Percentiles rank a stretch among this genome's conserved stretches.
These are phyloP conservation scores for Blastomyces percursus DNA, from an alignment of 2,329 filamentous ascomycete genomes.

Conservation along the genomic window DNA sequence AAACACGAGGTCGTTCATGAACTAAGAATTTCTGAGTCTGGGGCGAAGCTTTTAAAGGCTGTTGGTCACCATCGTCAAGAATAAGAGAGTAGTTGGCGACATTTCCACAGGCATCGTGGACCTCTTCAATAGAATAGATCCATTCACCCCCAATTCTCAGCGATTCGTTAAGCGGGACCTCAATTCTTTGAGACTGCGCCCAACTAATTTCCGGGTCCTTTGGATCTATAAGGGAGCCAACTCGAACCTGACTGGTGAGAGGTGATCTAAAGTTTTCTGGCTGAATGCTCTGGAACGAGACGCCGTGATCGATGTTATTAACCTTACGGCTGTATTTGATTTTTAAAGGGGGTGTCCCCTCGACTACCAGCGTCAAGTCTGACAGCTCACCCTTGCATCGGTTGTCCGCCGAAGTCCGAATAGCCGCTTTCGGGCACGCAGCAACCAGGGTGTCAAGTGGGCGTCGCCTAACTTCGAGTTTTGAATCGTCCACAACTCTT, in stretches of 20 bases:
- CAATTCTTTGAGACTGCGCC: slow-evolving; percentile 64
- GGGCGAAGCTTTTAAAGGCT: slow-evolving; percentile 48
- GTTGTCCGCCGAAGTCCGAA: slow-evolving; percentile 53
- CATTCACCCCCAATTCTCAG: slow-evolving; percentile 68
- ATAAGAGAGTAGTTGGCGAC: slow-evolving; percentile 56
- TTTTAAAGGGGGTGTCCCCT: slow-evolving; percentile 81
- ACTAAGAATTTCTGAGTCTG: slow-evolving; percentile 71
- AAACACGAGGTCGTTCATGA: slow-evolving; percentile 69
- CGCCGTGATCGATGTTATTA: slow-evolving; percentile 71
- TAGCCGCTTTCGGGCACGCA: slow-evolving; percentile 66
- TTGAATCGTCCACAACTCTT: slow-evolving; percentile 83
- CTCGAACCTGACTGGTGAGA: slow-evolving; percentile 50
- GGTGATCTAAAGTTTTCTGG: slow-evolving; percentile 77
- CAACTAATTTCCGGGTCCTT: slow-evolving; percentile 52
- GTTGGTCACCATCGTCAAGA: slow-evolving; percentile 53
- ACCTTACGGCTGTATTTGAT: slow-evolving; percentile 85
- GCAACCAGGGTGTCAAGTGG: slow-evolving; percentile 73
- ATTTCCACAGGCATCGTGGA: slow-evolving; percentile 85
- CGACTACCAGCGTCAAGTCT: slow-evolving; percentile 68
- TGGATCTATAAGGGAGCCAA: slow-evolving; percentile 47
- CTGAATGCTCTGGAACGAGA: slow-evolving; percentile 87
- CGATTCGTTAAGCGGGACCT: slow-evolving; percentile 81
- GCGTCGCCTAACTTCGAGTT: slow-evolving; percentile 75
- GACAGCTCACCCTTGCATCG: slow-evolving; percentile 84
- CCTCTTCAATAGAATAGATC: slow-evolving; percentile 84